Evolutionary conservation across 371 early-diverging fungal genomes (phyloP), one percentile per base, ranked within the genome.

Genomic region (Zopfochytrium polystomum): DNA sequence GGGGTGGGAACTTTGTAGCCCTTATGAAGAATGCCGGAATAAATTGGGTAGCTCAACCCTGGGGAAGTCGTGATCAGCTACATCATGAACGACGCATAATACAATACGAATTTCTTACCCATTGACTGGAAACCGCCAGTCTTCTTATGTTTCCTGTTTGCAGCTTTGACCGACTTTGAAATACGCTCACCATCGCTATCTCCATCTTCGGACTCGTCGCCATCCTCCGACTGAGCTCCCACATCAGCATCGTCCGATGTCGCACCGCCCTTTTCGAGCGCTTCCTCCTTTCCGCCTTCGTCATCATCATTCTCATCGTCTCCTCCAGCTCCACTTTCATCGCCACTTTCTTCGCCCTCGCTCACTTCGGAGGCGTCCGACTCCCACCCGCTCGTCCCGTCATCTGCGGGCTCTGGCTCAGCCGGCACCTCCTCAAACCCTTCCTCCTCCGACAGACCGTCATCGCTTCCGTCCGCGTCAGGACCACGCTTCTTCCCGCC

Each of bases 1-100:
- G 99, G 99, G 22, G 99, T 99, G 25, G 99, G 99, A 13, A 94
- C 86, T 65, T 93, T 92, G 79, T 90, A 97, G 7, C 97, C 97
- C 71, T 92, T 92, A 58, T 90, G 82, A 30, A 87, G 69, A 65
- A 95, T 83, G 18, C 93, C 92, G 52, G 90, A 90, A 76, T 88
- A 91, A n/a, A 90, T 67, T 15, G 82, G 80, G 55, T 81, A 80
- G 43, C 86, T 86, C 55, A 92, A 72, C 52, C 90, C 88, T 54
- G 63, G 6, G 32, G 11, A 27, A 38, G 13, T 2, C 11, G 4
- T 11, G 26, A 55, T 25, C 46, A 42, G 6, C n/a, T 48, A 22
- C 25, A 52, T 27, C 7, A 53, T 3, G n/a, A 45, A 47, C 5
- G 15, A 23, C 9, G 20, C 9, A 9, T 13, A 48, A n/a, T n/a